A percentile compares a stretch with the other conserved stretches of the same genome.
These are phyloP conservation scores for Prunus davidiana DNA, from an alignment of 306 rosid species.

Conservation along the genomic window DNA sequence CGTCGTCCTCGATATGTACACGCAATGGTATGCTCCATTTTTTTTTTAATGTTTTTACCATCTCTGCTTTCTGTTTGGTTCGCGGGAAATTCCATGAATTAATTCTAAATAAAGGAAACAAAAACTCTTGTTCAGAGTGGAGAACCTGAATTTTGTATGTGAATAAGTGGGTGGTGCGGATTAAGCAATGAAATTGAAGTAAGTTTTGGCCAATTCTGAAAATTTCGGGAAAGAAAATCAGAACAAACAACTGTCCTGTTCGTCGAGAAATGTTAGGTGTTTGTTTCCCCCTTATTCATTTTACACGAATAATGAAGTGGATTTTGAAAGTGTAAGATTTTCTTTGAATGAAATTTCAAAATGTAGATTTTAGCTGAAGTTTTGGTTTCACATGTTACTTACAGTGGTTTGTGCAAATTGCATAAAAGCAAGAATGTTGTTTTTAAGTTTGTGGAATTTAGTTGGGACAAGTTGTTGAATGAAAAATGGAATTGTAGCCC, in stretches of 20 bases:
- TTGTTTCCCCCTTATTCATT: neutral
- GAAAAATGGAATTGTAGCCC: neutral
- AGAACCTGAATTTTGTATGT: neutral
- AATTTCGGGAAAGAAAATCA: neutral
- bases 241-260: neutral
- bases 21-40: constrained; percentile 64
- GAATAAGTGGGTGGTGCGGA: neutral
- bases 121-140: neutral
- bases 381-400: neutral
- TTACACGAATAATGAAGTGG: neutral
- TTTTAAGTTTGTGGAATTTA: neutral
- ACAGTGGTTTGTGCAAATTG: neutral
- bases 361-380: neutral
- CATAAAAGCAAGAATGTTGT: neutral
- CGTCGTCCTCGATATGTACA: constrained; percentile 95
- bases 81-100: neutral
- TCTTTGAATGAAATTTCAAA: neutral
- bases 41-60: neutral
- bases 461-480: neutral
- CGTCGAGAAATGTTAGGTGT: neutral
- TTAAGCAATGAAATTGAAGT: neutral
- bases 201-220: neutral
- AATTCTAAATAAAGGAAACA: neutral
- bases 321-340: neutral
- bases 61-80: neutral